Percentiles rank a stretch among this genome's conserved stretches.
phyloP scores from a whole-genome alignment of 805 yeast species.

The Zygosaccharomyces bailii region DNA sequence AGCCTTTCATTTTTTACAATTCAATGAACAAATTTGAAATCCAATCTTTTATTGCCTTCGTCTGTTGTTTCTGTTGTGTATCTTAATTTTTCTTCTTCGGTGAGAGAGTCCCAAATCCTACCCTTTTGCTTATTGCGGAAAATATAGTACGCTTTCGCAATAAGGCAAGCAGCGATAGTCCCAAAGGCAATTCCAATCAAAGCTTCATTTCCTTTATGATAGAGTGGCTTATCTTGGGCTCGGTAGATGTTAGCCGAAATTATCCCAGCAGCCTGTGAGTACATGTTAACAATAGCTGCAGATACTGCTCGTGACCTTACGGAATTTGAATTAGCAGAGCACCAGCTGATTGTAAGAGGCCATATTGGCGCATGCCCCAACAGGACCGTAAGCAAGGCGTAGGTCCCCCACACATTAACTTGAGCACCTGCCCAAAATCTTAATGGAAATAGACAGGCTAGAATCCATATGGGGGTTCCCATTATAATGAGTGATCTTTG shows the following conservation, averaged over 20 bases:
- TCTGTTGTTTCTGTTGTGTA: constrained; percentile 48
- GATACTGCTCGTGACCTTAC: constrained; percentile 63
- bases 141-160: constrained; percentile 35
- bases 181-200: constrained; percentile 40
- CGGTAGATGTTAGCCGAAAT: constrained; percentile 55
- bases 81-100: constrained; percentile 46
- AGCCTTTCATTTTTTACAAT: too few species aligned
- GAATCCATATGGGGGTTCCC: constrained; percentile 11
- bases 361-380: constrained; percentile 48
- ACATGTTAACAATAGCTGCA: constrained; percentile 63
- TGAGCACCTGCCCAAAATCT: constrained; percentile 44
- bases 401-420: constrained; percentile 42
- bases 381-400: constrained; percentile 37
- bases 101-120: constrained; percentile 48
- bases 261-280: constrained; percentile 56
- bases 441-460: constrained; percentile 32
- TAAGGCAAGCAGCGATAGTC: constrained; percentile 29
- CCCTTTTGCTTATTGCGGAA: constrained; percentile 45
- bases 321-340: constrained; percentile 58
- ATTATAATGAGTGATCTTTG: constrained; percentile 29
- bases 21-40: constrained; percentile 41
- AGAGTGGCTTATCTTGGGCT: constrained; percentile 54
- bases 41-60: constrained; percentile 57
- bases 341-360: constrained; percentile 57
- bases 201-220: constrained; percentile 52